Conservation (phyloP, 2,329 filamentous ascomycete species). For the Colletotrichum shisoi region DNA sequence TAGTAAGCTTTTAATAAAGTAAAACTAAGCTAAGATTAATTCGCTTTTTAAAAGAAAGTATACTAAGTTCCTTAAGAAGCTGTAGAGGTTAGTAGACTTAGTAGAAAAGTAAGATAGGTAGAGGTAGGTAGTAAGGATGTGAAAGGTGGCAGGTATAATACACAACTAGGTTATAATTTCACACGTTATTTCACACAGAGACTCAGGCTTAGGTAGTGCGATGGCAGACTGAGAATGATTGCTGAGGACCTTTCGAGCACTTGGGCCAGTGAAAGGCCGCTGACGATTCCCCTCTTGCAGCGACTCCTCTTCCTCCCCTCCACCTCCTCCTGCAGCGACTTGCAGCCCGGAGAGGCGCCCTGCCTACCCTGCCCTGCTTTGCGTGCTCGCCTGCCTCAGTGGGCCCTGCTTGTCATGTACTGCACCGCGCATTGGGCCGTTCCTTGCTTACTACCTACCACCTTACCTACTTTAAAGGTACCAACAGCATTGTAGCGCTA, state of each 20-base stretch:
- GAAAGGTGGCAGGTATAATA: too few species aligned
- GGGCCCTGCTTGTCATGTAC: constrained; percentile 29
- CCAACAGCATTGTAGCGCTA: too few species aligned
- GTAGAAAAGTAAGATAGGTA: too few species aligned
- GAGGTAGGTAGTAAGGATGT: too few species aligned
- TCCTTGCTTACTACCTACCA: constrained; percentile 4
- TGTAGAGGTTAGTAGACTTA: too few species aligned
- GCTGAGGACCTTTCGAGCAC: constrained; percentile 23
- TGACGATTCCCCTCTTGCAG: neutral
- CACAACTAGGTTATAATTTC: too few species aligned
- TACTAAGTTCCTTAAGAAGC: too few species aligned
- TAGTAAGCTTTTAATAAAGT: too few species aligned
- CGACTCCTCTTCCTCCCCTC: neutral
- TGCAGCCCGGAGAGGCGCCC: constrained; percentile 3
- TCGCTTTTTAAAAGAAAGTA: too few species aligned
- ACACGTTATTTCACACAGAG: too few species aligned
- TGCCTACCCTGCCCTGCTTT: constrained; percentile 8
- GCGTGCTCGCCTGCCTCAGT: constrained; percentile 7
- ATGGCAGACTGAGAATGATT: constrained; percentile 19
- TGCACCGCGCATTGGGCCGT: constrained; percentile 14
- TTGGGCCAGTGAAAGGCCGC: constrained; percentile 24
- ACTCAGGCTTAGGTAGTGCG: too few species aligned
- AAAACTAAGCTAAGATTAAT: too few species aligned
- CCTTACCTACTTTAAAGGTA: neutral
- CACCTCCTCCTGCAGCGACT: neutral